Conservation (phyloP, 73 alveolate genomes). For the Paramecium tetraurelia region DNA sequence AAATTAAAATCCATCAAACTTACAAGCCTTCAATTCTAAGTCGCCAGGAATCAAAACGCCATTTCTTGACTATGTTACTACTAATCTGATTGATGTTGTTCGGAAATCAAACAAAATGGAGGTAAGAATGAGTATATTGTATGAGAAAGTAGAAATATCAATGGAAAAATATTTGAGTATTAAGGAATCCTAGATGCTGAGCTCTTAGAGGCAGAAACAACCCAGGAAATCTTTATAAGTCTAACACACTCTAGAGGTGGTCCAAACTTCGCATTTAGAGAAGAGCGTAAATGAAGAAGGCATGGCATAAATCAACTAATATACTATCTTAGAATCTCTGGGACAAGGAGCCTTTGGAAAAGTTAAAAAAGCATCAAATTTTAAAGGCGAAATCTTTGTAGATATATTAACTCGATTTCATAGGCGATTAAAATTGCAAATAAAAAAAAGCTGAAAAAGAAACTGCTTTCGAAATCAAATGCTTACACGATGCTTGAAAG, state of each 20-base stretch:
- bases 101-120: neutral
- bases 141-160: neutral
- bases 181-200: neutral
- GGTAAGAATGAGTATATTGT: neutral
- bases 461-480: conserved; percentile 45
- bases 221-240: conserved; percentile 4
- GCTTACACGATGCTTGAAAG: conserved; percentile 60
- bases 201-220: neutral
- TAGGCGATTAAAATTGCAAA: conserved; percentile 58
- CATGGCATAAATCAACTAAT: conserved; percentile 36
- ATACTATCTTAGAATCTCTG: neutral
- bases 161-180: conserved; percentile 13
- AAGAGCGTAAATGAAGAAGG: conserved; percentile 59
- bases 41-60: neutral
- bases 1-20: neutral
- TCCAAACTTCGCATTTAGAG: conserved; percentile 40
- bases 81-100: neutral
- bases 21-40: neutral
- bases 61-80: neutral
- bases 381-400: conserved; percentile 32
- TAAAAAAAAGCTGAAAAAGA: conserved; percentile 56
- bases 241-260: conserved; percentile 24
- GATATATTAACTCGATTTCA: neutral
- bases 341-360: conserved; percentile 64
- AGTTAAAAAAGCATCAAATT: conserved; percentile 36